These are phyloP conservation scores for Chrysosporium queenslandicum DNA, from an alignment of 2,329 filamentous ascomycete genomes.

Conservation along the genomic window DNA sequence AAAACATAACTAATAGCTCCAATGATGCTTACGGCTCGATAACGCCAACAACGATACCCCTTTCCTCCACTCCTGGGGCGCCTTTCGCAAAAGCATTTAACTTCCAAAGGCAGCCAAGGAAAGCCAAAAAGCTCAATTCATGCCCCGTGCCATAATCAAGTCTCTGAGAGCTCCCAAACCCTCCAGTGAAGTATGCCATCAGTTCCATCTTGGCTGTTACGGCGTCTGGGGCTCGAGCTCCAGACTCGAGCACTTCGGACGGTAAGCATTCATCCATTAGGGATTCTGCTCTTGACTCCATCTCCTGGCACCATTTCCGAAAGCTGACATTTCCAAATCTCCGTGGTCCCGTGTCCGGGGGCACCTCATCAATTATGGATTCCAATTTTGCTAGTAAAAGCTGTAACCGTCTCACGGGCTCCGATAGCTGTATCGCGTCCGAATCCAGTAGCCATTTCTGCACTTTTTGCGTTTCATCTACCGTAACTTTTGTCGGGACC, in stretches of 20 bases:
- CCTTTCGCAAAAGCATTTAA: slow-evolving; percentile 63
- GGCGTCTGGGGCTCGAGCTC: slow-evolving; percentile 23
- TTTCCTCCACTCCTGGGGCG: slow-evolving; percentile 50
- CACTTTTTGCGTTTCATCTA: slow-evolving; percentile 20
- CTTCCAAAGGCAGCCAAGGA: slow-evolving; percentile 84
- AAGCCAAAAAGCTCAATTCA: slow-evolving; percentile 88
- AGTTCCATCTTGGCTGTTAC: slow-evolving; percentile 56
- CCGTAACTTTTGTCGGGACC: slow-evolving; percentile 54
- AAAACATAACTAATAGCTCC: not conserved
- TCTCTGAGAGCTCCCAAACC: slow-evolving; percentile 78
- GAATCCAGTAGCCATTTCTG: slow-evolving; percentile 44
- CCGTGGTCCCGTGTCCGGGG: slow-evolving; percentile 73
- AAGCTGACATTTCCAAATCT: slow-evolving; percentile 91
- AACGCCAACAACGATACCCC: slow-evolving; percentile 68
- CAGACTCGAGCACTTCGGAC: slow-evolving; percentile 34
- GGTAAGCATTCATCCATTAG: slow-evolving; percentile 52
- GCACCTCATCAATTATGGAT: slow-evolving; percentile 62
- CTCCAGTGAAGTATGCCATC: slow-evolving; percentile 66
- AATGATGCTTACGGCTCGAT: slow-evolving; percentile 63
- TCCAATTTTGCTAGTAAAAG: slow-evolving; percentile 56
- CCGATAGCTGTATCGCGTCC: slow-evolving; percentile 40
- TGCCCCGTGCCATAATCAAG: slow-evolving; percentile 95
- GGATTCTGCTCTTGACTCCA: slow-evolving; percentile 49
- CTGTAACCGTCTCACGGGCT: slow-evolving; percentile 55
- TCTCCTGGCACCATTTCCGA: slow-evolving; percentile 65